phyloP scores from a whole-genome alignment of 352 stramenopile species.

The Phytophthora palmivora region DNA sequence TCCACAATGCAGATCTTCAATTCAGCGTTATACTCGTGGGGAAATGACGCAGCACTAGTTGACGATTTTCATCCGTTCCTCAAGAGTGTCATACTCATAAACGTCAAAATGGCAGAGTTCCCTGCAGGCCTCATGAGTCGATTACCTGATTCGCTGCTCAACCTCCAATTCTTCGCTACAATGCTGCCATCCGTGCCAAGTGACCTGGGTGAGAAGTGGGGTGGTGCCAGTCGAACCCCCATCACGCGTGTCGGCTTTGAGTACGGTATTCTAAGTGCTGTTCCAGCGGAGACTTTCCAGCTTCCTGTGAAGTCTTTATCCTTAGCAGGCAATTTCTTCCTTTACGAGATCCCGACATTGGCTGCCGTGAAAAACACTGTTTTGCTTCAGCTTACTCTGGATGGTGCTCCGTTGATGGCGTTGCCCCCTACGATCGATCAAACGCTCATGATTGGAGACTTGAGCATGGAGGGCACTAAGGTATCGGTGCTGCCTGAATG shows the following conservation, averaged over 20 bases:
- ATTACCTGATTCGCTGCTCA: conserved; percentile 16
- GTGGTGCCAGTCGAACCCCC: conserved; percentile 5
- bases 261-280: conserved; percentile 23
- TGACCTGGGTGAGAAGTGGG: conserved; percentile 29
- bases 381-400: conserved; percentile 23
- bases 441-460: conserved; percentile 32
- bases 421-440: conserved; percentile 19
- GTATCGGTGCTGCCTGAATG: conserved; percentile 21
- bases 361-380: conserved; percentile 14
- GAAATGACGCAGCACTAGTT: conserved; percentile 15
- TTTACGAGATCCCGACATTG: conserved; percentile 18
- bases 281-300: conserved; percentile 27
- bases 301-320: conserved; percentile 28
- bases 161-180: conserved; percentile 34
- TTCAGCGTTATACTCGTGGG: conserved; percentile 26
- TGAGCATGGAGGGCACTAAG: conserved; percentile 28
- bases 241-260: conserved; percentile 33
- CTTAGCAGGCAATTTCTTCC: conserved; percentile 28
- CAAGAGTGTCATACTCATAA: conserved; percentile 27
- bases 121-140: conserved; percentile 23
- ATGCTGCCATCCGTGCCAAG: conserved; percentile 17
- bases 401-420: conserved; percentile 21
- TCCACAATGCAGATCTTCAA: conserved; percentile 31
- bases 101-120: conserved; percentile 18
- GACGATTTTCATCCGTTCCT: conserved; percentile 17